Percentiles rank a stretch among this genome's conserved stretches.
Evolutionary conservation across 2,329 filamentous ascomycete species (phyloP).

Genomic region (Alternaria gaisen): DNA sequence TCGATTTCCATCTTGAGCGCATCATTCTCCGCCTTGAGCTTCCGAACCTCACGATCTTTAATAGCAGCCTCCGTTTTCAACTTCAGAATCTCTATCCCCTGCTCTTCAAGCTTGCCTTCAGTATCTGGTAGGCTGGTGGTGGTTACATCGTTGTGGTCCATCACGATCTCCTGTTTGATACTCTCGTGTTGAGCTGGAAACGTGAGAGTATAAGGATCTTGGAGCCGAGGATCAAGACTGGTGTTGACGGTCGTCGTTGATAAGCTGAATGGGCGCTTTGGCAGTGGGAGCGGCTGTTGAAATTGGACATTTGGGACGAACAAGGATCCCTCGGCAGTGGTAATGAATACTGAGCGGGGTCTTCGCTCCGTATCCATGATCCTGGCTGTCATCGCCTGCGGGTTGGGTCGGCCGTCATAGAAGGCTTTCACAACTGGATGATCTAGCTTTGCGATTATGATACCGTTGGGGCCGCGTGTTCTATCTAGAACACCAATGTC

Average conservation of each 20-base stretch:
- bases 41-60: slow-evolving; percentile 1
- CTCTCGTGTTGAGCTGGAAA: background rate
- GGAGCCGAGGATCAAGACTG: background rate
- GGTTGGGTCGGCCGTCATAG: background rate
- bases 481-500: background rate
- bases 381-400: background rate
- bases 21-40: background rate
- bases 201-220: background rate
- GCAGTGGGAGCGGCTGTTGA: background rate
- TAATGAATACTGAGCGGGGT: background rate
- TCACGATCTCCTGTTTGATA: background rate
- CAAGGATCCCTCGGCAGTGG: background rate
- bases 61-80: background rate
- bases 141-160: background rate
- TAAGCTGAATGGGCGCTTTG: background rate
- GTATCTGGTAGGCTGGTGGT: background rate
- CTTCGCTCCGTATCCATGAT: background rate
- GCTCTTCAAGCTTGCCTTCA: background rate
- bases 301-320: background rate
- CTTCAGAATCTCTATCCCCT: background rate
- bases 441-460: background rate
- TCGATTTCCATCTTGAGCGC: background rate
- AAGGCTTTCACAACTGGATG: background rate
- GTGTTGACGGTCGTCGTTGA: background rate
- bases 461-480: background rate